These are phyloP conservation scores for Quercus berberidifolia DNA, from an alignment of 306 rosid genomes.

Conservation along the genomic window DNA sequence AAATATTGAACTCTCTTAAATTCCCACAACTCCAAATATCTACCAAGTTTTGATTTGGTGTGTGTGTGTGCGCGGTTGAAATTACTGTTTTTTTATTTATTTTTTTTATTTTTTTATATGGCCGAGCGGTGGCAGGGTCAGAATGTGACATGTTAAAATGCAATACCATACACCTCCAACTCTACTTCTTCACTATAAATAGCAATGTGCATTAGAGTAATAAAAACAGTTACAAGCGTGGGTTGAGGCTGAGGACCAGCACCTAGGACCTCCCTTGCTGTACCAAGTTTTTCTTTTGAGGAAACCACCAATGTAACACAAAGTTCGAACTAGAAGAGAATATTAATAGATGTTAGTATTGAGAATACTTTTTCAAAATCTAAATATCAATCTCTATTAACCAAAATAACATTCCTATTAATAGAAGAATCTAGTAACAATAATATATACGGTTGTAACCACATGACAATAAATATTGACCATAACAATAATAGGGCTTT, in stretches of 20 bases:
- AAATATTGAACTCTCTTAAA: neutral
- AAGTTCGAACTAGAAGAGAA: too few relatives aligned
- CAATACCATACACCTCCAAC: slow-evolving; percentile 50
- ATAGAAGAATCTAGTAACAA: neutral
- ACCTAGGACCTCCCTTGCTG: slow-evolving; percentile 70
- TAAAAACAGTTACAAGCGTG: slow-evolving; percentile 60
- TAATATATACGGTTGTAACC: neutral
- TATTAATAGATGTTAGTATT: too few relatives aligned
- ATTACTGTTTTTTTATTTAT: neutral
- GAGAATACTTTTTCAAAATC: too few relatives aligned
- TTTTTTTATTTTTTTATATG: neutral
- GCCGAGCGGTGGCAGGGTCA: neutral
- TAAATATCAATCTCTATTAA: too few relatives aligned
- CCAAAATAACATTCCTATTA: neutral
- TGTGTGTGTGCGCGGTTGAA: neutral
- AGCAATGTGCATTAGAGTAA: slow-evolving; percentile 88
- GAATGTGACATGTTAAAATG: too few relatives aligned
- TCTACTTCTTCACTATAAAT: slow-evolving; percentile 78
- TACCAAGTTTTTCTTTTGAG: slow-evolving; percentile 52
- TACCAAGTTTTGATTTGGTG: neutral
- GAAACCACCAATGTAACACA: slow-evolving; percentile 33
- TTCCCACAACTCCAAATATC: neutral
- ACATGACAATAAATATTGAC: neutral
- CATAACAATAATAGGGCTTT: neutral
- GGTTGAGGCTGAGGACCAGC: slow-evolving; percentile 70